Percentiles rank a stretch among this genome's conserved stretches.
Evolutionary conservation across 768 basidiomycete genomes (phyloP).

Genomic region (Pisolithus albus): DNA sequence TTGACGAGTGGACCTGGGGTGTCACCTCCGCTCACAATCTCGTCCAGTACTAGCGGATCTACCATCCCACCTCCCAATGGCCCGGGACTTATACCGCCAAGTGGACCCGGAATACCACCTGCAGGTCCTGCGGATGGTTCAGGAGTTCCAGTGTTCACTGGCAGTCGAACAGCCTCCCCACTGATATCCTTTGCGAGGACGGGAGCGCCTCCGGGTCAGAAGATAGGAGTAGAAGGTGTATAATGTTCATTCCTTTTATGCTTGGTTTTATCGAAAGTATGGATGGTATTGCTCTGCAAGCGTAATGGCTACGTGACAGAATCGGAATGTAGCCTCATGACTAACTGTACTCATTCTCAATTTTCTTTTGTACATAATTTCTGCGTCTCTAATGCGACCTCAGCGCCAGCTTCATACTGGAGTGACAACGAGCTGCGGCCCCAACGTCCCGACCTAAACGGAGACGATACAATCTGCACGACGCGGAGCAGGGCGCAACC

Average conservation of each 20-base stretch:
- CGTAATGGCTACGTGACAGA: background rate
- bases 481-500: too few species aligned
- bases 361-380: background rate
- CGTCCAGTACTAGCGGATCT: slow-evolving; percentile 8
- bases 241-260: background rate
- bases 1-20: slow-evolving; percentile 7
- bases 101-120: background rate
- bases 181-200: slow-evolving; percentile 14
- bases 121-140: background rate
- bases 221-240: slow-evolving; percentile 16
- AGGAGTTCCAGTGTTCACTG: slow-evolving; percentile 4
- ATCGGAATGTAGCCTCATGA: background rate
- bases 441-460: too few species aligned
- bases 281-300: background rate
- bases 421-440: too few species aligned
- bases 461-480: too few species aligned
- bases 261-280: background rate
- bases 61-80: slow-evolving; percentile 19
- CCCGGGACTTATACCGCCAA: background rate
- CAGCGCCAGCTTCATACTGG: too few species aligned
- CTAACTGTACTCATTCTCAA: background rate
- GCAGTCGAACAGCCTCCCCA: slow-evolving; percentile 18
- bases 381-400: background rate
- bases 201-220: slow-evolving; percentile 9
- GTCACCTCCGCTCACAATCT: background rate